Evolutionary conservation across 768 basidiomycete species (phyloP), one percentile per base, ranked within the genome.

Genomic region (Lactarius deliciosus): DNA sequence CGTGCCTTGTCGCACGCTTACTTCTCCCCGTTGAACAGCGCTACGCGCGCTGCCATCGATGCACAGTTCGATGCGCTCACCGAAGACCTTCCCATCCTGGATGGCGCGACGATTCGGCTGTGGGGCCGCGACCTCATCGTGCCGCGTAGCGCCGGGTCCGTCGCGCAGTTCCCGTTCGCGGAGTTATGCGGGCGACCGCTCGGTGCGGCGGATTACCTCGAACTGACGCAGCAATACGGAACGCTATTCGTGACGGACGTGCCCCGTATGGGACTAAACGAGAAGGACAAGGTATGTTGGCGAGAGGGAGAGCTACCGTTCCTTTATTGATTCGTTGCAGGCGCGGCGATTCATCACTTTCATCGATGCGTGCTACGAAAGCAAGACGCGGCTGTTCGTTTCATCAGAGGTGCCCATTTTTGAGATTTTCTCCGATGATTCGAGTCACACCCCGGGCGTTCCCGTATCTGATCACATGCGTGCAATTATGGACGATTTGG

Each of bases 341-440:
- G 96, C 96, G 22, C 83, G 97, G 71, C 81, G 97, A 68, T 98
- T 99, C 75, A 99, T 99, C 74, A 96, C 96, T 0, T 98, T 98
- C 75, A 89, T 99, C 72, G 97, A 99, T 80, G 91, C 94, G 28
- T 96, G 94, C 73, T 96, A 96, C 72, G 94, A 96, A 75, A 94
- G 87, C 81, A 92, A 89, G 90, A 96, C 94, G 3, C 94, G 92
- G 74, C 81, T 99, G 9, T 94, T 96, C 77, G 84, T 91, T 61
- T 89, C 94, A 2, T 98, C 96, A 11, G 92, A 96, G 75, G 93
- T 94, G 0, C 95, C 96, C 9, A 89, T 99, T 53, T 88, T 85
- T 76, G 83, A 93, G 74, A 87, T 97, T 50, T 99, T 98, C 77
- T 90, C 93, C 0, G 91, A 92, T 70, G 86, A 90, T 54, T 69